Percentiles rank a stretch among this genome's conserved stretches.
These are phyloP conservation scores for Exophiala xenobiotica DNA, from an alignment of 2,329 filamentous ascomycete species.

Conservation along the genomic window DNA sequence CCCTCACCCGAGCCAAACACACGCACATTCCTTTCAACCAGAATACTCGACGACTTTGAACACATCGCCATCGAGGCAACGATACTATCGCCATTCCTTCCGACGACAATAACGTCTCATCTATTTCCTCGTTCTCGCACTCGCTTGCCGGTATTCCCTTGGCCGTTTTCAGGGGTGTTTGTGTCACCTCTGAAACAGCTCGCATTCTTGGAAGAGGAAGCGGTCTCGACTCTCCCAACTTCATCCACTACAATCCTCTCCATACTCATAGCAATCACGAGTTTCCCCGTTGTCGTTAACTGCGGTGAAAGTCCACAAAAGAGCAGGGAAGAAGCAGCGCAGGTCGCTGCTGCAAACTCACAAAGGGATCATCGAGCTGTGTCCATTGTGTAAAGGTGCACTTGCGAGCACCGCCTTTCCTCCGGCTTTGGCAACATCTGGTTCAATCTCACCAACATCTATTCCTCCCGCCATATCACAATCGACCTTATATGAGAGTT, in stretches of 20 bases:
- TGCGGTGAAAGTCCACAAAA: constrained; percentile 15
- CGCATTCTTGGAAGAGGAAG: constrained; percentile 23
- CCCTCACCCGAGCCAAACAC: constrained; percentile 14
- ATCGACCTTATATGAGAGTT: constrained; percentile 4
- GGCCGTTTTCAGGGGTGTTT: constrained; percentile 19
- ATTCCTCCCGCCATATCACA: neutral
- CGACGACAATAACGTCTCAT: constrained; percentile 9
- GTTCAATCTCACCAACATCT: constrained; percentile 2
- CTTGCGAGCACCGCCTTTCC: constrained; percentile 1
- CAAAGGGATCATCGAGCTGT: constrained; percentile 12
- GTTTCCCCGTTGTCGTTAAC: constrained; percentile 4
- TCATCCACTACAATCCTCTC: neutral
- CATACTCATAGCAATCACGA: constrained; percentile 3
- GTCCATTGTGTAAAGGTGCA: constrained; percentile 6
- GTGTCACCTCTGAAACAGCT: constrained; percentile 24
- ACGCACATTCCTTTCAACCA: constrained; percentile 23
- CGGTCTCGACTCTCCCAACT: constrained; percentile 13
- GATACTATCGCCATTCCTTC: constrained; percentile 1
- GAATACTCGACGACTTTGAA: constrained; percentile 5
- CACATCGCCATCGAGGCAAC: constrained; percentile 29
- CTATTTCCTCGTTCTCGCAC: constrained; percentile 12
- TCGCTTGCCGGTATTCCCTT: constrained; percentile 22
- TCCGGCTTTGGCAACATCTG: neutral
- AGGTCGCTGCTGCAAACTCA: constrained; percentile 23
- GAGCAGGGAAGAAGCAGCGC: constrained; percentile 24